Conservation (phyloP, 345 rosid species). For the Anacardium occidentale region DNA sequence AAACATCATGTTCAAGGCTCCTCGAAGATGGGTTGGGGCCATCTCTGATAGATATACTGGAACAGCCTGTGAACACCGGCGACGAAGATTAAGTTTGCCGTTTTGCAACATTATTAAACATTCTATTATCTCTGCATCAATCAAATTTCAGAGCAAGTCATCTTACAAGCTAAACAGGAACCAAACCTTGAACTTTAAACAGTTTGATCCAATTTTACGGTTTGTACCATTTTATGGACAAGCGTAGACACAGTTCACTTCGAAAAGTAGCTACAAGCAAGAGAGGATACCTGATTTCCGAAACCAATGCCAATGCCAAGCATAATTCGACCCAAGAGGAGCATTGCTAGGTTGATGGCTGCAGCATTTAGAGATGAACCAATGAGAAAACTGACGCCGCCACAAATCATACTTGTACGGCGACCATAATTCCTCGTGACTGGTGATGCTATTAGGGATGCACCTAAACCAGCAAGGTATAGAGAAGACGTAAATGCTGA, state of each 20-base stretch:
- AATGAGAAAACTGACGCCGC: constrained; percentile 72
- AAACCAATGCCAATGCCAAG: constrained; percentile 94
- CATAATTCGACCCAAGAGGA: constrained; percentile 77
- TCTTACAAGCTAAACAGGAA: too few relatives aligned
- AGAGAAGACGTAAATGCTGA: constrained; percentile 89
- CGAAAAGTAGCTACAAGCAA: not conserved
- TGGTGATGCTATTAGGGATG: constrained; percentile 79
- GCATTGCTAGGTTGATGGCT: constrained; percentile 71
- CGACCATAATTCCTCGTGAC: constrained; percentile 77
- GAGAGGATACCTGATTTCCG: constrained; percentile 75
- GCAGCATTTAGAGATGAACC: constrained; percentile 76
- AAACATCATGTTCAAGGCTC: constrained; percentile 91
- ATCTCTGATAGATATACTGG: constrained; percentile 88
- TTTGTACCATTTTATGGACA: too few relatives aligned
- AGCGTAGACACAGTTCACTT: too few relatives aligned
- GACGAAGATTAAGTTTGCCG: not conserved
- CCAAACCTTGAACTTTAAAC: too few relatives aligned
- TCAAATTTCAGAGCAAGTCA: too few relatives aligned
- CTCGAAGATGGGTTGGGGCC: constrained; percentile 94
- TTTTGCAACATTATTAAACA: too few relatives aligned
- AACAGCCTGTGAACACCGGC: constrained; percentile 50
- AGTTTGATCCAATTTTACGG: too few relatives aligned
- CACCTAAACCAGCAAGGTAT: constrained; percentile 81
- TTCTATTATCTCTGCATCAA: too few relatives aligned
- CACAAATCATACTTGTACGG: constrained; percentile 73